Percentiles rank a stretch among this genome's conserved stretches.
Evolutionary conservation across 805 yeast genomes (phyloP).

Genomic region (Metschnikowia amazonensis): DNA sequence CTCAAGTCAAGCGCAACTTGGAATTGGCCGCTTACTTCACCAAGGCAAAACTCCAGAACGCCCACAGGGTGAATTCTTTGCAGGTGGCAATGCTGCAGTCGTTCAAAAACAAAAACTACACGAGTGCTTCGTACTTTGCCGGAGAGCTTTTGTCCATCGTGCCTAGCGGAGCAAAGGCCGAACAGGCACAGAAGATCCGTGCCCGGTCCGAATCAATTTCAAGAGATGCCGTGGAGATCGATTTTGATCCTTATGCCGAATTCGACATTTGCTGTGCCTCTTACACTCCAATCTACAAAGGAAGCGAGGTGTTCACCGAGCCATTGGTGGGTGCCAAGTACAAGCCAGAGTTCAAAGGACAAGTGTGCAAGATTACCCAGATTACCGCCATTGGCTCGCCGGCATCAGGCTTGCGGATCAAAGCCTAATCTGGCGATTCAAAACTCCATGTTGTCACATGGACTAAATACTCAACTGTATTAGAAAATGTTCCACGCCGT

Average conservation of each 20-base stretch:
- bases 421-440: constrained; percentile 13
- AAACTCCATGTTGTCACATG: neutral
- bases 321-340: constrained; percentile 90
- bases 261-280: constrained; percentile 88
- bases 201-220: constrained; percentile 75
- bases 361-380: constrained; percentile 68
- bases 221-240: constrained; percentile 82
- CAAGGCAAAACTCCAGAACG: constrained; percentile 71
- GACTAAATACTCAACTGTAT: constrained; percentile 1
- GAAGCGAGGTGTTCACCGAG: constrained; percentile 64
- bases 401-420: constrained; percentile 79
- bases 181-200: constrained; percentile 81
- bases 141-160: constrained; percentile 70
- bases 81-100: constrained; percentile 95
- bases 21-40: constrained; percentile 97
- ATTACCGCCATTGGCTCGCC: constrained; percentile 85
- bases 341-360: constrained; percentile 72
- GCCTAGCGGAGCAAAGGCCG: constrained; percentile 75
- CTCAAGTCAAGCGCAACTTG: constrained; percentile 75
- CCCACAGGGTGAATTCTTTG: constrained; percentile 81
- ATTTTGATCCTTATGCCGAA: constrained; percentile 88
- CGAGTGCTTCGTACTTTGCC: constrained; percentile 88
- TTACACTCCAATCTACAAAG: constrained; percentile 83
- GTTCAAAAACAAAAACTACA: constrained; percentile 82
- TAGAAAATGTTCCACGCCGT: neutral